Conservation (phyloP, 139 green algal genomes). For the Volvox africanus region DNA sequence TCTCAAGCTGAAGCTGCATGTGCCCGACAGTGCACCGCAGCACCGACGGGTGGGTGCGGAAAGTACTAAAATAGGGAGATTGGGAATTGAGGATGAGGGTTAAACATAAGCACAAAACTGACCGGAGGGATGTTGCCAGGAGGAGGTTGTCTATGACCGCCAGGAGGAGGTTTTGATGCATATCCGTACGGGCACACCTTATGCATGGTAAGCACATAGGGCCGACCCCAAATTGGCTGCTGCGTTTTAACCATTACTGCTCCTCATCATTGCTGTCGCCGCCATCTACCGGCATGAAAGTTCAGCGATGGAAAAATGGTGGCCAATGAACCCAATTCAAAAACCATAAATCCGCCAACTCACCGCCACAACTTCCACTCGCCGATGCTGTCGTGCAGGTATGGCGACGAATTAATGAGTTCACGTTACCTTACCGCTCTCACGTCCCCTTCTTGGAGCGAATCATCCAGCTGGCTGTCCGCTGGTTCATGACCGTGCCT, state of each 20-base stretch:
- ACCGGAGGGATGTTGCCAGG: background rate
- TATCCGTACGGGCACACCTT: background rate
- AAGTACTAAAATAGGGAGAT: background rate
- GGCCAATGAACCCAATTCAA: background rate
- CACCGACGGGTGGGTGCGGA: constrained; percentile 17
- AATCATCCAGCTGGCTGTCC: constrained; percentile 8
- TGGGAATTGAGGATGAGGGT: background rate
- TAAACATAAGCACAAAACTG: no score
- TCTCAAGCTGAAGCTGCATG: constrained; percentile 40
- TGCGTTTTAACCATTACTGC: background rate
- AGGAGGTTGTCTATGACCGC: background rate
- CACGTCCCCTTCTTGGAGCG: background rate
- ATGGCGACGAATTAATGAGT: background rate
- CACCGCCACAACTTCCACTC: background rate
- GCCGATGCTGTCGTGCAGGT: background rate
- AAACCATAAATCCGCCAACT: background rate
- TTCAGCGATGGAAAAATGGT: background rate
- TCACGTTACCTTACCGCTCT: background rate
- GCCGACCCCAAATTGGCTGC: no score
- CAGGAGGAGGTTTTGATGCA: background rate
- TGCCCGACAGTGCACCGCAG: constrained; percentile 25
- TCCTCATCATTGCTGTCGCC: background rate
- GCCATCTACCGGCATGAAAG: background rate
- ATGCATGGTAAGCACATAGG: no score
- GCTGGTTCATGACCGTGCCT: background rate